A percentile compares a stretch with the other conserved stretches of the same genome.
phyloP scores from a whole-genome alignment of 495 filamentous ascomycete genomes.

The Tuber indicum region DNA sequence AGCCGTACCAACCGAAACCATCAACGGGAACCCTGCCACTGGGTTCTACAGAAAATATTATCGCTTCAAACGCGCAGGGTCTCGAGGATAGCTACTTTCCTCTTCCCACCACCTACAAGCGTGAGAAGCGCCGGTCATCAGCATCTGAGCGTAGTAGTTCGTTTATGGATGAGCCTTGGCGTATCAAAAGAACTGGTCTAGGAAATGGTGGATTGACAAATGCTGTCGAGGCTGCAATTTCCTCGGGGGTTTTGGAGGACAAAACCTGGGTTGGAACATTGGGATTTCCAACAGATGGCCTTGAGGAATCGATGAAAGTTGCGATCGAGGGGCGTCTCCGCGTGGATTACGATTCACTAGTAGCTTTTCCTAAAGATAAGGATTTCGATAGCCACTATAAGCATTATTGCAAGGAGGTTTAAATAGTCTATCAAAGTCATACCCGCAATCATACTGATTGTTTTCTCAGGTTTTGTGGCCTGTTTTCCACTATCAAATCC shows the following conservation, averaged over 20 bases:
- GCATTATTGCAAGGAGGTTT: slow-evolving; percentile 71
- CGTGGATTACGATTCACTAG: slow-evolving; percentile 69
- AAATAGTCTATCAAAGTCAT: slow-evolving; percentile 11
- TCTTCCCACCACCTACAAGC: slow-evolving; percentile 25
- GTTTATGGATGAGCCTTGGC: slow-evolving; percentile 58
- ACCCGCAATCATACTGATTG: not conserved
- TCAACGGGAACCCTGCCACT: slow-evolving; percentile 62
- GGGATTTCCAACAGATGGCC: slow-evolving; percentile 81
- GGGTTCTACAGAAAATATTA: slow-evolving; percentile 58
- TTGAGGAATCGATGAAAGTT: slow-evolving; percentile 61
- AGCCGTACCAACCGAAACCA: slow-evolving; percentile 66
- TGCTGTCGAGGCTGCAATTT: slow-evolving; percentile 67
- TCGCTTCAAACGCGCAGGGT: slow-evolving; percentile 18
- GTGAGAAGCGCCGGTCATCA: slow-evolving; percentile 39
- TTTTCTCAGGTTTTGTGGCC: slow-evolving; percentile 67
- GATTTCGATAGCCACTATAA: slow-evolving; percentile 89
- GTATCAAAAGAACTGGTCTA: slow-evolving; percentile 73
- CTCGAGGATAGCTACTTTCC: slow-evolving; percentile 31
- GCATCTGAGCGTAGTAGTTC: slow-evolving; percentile 49
- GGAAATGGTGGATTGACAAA: slow-evolving; percentile 88
- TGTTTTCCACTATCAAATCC: slow-evolving; percentile 93
- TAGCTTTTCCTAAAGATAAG: slow-evolving; percentile 75
- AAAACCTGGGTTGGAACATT: slow-evolving; percentile 84
- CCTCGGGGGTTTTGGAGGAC: slow-evolving; percentile 58
- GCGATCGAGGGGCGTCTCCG: slow-evolving; percentile 73